Conservation (phyloP, 805 yeast species). For the Candida stauntonica region DNA sequence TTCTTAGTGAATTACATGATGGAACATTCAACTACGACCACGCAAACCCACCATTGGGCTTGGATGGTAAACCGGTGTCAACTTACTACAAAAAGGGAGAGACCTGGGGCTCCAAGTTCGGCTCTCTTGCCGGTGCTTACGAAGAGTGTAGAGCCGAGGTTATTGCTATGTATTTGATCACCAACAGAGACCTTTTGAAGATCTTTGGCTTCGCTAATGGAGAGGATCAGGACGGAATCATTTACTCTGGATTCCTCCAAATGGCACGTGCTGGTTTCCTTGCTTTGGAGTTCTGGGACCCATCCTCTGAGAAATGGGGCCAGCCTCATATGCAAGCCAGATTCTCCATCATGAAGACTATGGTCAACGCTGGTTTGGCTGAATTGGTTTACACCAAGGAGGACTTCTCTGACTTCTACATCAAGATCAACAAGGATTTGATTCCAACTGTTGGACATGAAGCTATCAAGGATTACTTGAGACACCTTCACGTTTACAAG, state of each 20-base stretch:
- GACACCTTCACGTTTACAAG: constrained; percentile 73
- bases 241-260: constrained; percentile 63
- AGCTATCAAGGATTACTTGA: constrained; percentile 67
- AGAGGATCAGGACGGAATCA: constrained; percentile 58
- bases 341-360: constrained; percentile 75
- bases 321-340: constrained; percentile 95
- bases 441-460: constrained; percentile 67
- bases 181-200: constrained; percentile 60
- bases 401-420: constrained; percentile 52
- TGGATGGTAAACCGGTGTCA: constrained; percentile 55
- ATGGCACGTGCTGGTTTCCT: constrained; percentile 88
- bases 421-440: constrained; percentile 55
- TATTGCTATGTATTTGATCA: constrained; percentile 76
- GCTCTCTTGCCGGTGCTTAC: constrained; percentile 77
- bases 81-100: constrained; percentile 77
- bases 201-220: constrained; percentile 64
- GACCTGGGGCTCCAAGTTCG: constrained; percentile 88
- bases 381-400: constrained; percentile 42
- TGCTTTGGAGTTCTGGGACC: constrained; percentile 87
- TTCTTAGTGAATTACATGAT: constrained; percentile 54
- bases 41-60: constrained; percentile 53
- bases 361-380: constrained; percentile 61
- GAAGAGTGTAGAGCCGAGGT: constrained; percentile 94
- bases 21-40: constrained; percentile 71
- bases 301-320: constrained; percentile 79